These are phyloP conservation scores for Endogone sp. DNA, from an alignment of 192 early-diverging fungal species.

Conservation along the genomic window DNA sequence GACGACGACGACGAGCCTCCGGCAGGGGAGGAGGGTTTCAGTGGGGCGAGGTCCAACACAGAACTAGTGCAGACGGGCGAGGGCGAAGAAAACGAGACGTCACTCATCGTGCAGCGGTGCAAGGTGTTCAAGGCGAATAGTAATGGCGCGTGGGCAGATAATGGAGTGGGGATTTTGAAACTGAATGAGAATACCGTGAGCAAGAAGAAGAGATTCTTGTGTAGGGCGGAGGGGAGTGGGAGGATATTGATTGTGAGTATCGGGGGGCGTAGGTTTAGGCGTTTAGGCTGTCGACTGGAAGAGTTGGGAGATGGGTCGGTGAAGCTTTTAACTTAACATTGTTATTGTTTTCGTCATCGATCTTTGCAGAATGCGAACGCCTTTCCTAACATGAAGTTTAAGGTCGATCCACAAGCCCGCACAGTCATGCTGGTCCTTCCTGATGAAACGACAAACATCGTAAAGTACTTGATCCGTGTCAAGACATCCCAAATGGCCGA, in stretches of 20 bases:
- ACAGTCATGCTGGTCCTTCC: background rate
- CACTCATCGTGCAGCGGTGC: background rate
- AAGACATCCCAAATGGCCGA: too few relatives aligned
- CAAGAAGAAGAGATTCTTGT: background rate
- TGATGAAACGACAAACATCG: background rate
- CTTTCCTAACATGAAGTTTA: background rate
- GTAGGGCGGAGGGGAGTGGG: background rate
- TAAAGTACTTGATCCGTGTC: background rate
- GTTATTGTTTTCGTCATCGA: background rate
- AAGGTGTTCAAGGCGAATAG: background rate
- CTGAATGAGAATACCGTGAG: background rate
- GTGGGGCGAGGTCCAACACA: background rate
- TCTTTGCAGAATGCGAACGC: background rate
- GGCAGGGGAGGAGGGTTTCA: background rate
- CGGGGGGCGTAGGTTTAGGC: background rate
- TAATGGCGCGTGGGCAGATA: background rate
- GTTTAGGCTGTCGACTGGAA: background rate
- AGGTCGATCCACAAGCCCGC: background rate
- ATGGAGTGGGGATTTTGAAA: background rate
- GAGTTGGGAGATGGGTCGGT: too few relatives aligned
- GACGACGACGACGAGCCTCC: background rate
- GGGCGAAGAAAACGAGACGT: background rate
- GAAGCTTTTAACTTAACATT: background rate
- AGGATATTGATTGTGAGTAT: background rate
- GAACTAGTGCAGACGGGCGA: background rate